Conservation (phyloP, 345 rosid species). For the Punica granatum region DNA sequence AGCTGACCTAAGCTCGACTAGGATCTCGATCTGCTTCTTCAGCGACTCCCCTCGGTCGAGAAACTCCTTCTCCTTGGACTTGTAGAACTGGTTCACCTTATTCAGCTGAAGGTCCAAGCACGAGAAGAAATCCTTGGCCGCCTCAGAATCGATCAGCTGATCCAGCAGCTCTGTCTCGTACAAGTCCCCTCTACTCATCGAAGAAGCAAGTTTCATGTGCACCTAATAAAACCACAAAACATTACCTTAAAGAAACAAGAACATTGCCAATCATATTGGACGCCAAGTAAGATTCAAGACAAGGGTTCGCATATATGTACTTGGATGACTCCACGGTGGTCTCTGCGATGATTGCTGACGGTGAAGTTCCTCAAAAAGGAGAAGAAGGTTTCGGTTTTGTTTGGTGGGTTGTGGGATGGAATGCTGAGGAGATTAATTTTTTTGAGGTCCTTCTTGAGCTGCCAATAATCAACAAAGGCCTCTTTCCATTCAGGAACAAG, state of each 20-base stretch:
- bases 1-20: conserved; percentile 53
- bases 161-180: conserved; percentile 85
- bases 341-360: conserved; percentile 24
- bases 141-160: conserved; percentile 70
- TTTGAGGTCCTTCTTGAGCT: conserved; percentile 81
- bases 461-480: conserved; percentile 89
- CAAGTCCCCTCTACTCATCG: conserved; percentile 50
- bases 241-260: not conserved
- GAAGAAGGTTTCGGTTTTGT: conserved; percentile 16
- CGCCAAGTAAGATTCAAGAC: not conserved
- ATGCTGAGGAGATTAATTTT: conserved; percentile 29
- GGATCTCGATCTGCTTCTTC: conserved; percentile 82
- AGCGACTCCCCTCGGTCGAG: conserved; percentile 78
- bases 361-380: conserved; percentile 45
- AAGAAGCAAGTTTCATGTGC: conserved; percentile 66
- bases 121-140: conserved; percentile 66
- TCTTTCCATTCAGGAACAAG: conserved; percentile 99
- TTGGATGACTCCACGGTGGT: conserved; percentile 55
- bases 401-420: conserved; percentile 5
- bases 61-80: conserved; percentile 79
- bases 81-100: conserved; percentile 88
- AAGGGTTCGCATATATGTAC: conserved; percentile 23
- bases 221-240: conserved; percentile 37
- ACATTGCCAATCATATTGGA: not conserved
- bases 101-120: conserved; percentile 79